phyloP scores from a whole-genome alignment of 83 land plant species.

The Picea abies region DNA sequence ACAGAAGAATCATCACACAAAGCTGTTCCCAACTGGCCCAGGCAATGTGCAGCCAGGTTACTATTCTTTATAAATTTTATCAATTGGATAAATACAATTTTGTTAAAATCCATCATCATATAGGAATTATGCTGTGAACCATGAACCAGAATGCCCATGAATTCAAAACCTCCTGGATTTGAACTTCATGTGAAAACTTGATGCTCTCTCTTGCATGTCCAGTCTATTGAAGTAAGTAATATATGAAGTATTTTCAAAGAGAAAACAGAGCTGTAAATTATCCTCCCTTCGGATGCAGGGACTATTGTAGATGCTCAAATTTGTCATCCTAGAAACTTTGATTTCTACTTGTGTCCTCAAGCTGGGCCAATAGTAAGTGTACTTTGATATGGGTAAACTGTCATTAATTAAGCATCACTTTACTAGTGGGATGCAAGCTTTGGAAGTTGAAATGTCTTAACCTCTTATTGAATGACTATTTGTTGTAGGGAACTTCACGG shows the following conservation, averaged over 20 bases:
- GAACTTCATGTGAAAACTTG: too few relatives aligned
- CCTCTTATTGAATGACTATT: slow-evolving; percentile 15
- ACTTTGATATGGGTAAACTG: neutral
- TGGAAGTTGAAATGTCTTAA: neutral
- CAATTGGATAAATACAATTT: neutral
- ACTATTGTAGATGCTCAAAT: slow-evolving; percentile 80
- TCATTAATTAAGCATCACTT: neutral
- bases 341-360: slow-evolving; percentile 87
- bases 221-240: too few relatives aligned
- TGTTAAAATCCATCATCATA: neutral
- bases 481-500: slow-evolving; percentile 54
- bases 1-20: slow-evolving; percentile 91
- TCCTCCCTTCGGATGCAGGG: slow-evolving; percentile 42
- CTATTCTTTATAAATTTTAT: neutral
- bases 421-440: neutral
- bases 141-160: too few relatives aligned
- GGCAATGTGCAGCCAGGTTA: slow-evolving; percentile 88
- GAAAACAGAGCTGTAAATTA: neutral
- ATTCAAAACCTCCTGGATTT: too few relatives aligned
- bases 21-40: slow-evolving; percentile 64
- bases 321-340: slow-evolving; percentile 85
- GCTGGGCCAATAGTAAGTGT: slow-evolving; percentile 79
- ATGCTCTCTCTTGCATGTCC: too few relatives aligned
- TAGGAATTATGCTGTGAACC: neutral
- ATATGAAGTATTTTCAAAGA: neutral